Evolutionary conservation across 306 rosid genomes (phyloP), one percentile per base, ranked within the genome.

Genomic region (Purshia tridentata): DNA sequence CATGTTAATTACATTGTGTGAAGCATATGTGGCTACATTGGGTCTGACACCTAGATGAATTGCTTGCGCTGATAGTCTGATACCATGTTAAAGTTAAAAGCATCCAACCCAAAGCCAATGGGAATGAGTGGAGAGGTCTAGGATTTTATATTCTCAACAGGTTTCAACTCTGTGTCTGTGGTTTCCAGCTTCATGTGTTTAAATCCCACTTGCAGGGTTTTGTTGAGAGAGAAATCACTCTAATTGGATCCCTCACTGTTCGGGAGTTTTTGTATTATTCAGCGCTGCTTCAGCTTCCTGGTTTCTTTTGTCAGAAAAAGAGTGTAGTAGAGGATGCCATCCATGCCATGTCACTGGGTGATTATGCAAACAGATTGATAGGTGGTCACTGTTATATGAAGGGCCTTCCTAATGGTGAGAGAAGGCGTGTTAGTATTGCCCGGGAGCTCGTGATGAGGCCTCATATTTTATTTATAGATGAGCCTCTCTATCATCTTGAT

Each of bases 381-480:
- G 98, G 99, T 42, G 99, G 98, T 1, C 97, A 91, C 74, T 95
- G 99, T 76, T 86, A 82, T 77, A 95, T 95, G 98, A 95, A 95
- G 80, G 99, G 99, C 54, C 98, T 95, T 79, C 95, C 90, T 70
- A 86, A 86, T 18, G 99, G 99, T 22, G 99, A 95, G 76, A 88
- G 93, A 87, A 83, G 98, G 75, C 98, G 97, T 69, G 82, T 95
- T 81, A 75, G 96, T 81, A 91, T 95, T 67, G 99, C 99, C n/a
- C 82, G 96, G 80, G 99, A 95, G 81, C 98, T 95, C 76, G 97
- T 95, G 64, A 91, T 88, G 97, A 92, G 98, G 81, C 99, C 99
- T 0, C 99, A 85, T 46, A 77, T 91, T 78, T 87, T 95, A 75
- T 95, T 95, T 74, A 86, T 95, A 40, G 99, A 95, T 13, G 99